Conservation (phyloP, 768 basidiomycete species). For the Boletus speciosus region DNA sequence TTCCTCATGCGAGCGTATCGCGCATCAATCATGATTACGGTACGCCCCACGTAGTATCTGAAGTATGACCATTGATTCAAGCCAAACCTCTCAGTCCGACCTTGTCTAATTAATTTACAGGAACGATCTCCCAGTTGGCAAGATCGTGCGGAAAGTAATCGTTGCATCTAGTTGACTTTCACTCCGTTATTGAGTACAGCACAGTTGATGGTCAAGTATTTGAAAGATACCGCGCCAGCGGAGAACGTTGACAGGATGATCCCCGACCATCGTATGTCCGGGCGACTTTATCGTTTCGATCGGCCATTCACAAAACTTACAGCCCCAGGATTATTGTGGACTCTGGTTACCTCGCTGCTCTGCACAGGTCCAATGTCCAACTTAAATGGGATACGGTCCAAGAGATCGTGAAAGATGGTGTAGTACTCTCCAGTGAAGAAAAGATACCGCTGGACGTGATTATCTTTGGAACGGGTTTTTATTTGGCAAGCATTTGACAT, state of each 20-base stretch:
- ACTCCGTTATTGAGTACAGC: not conserved
- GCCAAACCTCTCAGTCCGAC: not conserved
- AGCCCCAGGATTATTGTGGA: conserved; percentile 58
- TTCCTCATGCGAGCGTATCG: conserved; percentile 34
- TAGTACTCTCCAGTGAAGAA: not conserved
- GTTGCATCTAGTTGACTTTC: not conserved
- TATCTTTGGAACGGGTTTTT: conserved; percentile 5
- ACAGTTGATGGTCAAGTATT: not conserved
- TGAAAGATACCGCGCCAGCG: not conserved
- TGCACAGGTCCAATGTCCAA: conserved; percentile 47
- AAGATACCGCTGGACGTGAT: not conserved
- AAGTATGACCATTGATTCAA: not conserved
- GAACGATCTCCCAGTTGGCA: not conserved
- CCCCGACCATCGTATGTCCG: conserved; percentile 1
- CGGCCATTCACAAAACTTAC: not conserved
- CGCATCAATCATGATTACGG: conserved; percentile 42
- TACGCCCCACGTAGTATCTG: not conserved
- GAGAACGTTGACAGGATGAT: not conserved
- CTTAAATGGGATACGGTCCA: conserved; percentile 29
- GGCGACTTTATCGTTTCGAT: not conserved
- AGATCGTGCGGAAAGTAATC: not conserved
- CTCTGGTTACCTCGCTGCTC: conserved; percentile 43
- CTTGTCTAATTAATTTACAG: conserved; percentile 2
- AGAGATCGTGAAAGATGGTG: not conserved
- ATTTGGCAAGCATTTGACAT: not conserved